A percentile compares a stretch with the other conserved stretches of the same genome.
These are phyloP conservation scores for Discostella stelligera DNA, from an alignment of 352 stramenopile species.

Conservation along the genomic window DNA sequence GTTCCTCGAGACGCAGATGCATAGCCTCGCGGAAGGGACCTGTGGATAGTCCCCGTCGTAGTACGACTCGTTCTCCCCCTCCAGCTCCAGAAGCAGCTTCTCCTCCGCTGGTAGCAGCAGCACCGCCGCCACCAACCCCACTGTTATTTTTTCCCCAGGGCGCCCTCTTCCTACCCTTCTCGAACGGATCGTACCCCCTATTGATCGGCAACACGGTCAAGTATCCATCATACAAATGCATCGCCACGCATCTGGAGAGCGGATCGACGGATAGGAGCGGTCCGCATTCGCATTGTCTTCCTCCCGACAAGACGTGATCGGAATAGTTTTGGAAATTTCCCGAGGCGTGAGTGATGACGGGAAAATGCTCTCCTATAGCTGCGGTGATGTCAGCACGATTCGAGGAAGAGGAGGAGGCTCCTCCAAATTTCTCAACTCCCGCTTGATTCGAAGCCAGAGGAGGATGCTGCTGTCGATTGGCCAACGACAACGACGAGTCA, in stretches of 20 bases:
- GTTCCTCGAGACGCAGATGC: slow-evolving; percentile 74
- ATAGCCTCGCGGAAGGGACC: slow-evolving; percentile 57
- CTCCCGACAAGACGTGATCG: slow-evolving; percentile 23
- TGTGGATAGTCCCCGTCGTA: background rate
- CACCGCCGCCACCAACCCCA: background rate
- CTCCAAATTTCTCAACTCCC: background rate
- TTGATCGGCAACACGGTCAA: slow-evolving; percentile 70
- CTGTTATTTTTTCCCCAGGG: slow-evolving; percentile 15
- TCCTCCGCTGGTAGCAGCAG: background rate
- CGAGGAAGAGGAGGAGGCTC: background rate
- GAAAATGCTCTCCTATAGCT: slow-evolving; percentile 41
- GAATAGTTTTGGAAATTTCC: slow-evolving; percentile 42
- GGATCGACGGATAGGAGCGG: slow-evolving; percentile 63
- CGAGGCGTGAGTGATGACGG: slow-evolving; percentile 57
- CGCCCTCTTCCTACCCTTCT: slow-evolving; percentile 1
- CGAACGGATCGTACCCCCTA: slow-evolving; percentile 22
- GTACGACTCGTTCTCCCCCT: background rate
- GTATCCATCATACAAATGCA: slow-evolving; percentile 76
- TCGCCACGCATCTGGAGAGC: slow-evolving; percentile 55
- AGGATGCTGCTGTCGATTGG: background rate
- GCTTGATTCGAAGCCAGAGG: background rate
- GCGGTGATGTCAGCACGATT: background rate
- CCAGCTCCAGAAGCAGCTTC: background rate
- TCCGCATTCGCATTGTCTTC: slow-evolving; percentile 49
- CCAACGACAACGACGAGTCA: background rate